These are phyloP conservation scores for Candida vaughaniae DNA, from an alignment of 805 yeast genomes.

Conservation along the genomic window DNA sequence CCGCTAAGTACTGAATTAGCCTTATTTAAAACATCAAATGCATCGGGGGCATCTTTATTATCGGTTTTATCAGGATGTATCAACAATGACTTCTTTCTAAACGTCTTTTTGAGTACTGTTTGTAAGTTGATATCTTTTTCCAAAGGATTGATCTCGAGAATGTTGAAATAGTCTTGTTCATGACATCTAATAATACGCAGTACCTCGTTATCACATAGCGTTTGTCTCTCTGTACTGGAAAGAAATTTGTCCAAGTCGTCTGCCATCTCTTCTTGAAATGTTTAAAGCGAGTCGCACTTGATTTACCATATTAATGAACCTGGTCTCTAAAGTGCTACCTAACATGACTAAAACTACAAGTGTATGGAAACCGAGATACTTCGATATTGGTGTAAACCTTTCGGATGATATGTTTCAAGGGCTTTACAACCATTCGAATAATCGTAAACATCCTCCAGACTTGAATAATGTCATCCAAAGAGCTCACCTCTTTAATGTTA, in stretches of 20 bases:
- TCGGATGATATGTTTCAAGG: conserved; percentile 91
- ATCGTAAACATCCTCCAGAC: conserved; percentile 65
- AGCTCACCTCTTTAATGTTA: conserved; percentile 65
- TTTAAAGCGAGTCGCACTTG: not conserved
- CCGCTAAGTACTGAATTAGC: conserved; percentile 42
- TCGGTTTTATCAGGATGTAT: conserved; percentile 69
- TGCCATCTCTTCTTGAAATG: conserved; percentile 4
- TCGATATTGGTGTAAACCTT: conserved; percentile 64
- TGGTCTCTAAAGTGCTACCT: not conserved
- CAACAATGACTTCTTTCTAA: conserved; percentile 57
- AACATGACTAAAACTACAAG: not conserved
- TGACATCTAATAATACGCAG: conserved; percentile 49
- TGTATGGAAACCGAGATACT: conserved; percentile 43
- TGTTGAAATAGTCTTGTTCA: conserved; percentile 53
- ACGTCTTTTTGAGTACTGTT: conserved; percentile 47
- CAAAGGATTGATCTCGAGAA: conserved; percentile 44
- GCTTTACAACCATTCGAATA: conserved; percentile 58
- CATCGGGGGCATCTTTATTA: conserved; percentile 58
- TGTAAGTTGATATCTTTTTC: conserved; percentile 15
- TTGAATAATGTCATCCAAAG: conserved; percentile 60
- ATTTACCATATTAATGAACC: not conserved
- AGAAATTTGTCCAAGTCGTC: conserved; percentile 11
- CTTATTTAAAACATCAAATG: conserved; percentile 59
- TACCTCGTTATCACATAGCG: conserved; percentile 52
- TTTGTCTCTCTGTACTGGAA: conserved; percentile 20